Conservation (phyloP, 169 alveolate species). For the Plasmodium berghei region DNA sequence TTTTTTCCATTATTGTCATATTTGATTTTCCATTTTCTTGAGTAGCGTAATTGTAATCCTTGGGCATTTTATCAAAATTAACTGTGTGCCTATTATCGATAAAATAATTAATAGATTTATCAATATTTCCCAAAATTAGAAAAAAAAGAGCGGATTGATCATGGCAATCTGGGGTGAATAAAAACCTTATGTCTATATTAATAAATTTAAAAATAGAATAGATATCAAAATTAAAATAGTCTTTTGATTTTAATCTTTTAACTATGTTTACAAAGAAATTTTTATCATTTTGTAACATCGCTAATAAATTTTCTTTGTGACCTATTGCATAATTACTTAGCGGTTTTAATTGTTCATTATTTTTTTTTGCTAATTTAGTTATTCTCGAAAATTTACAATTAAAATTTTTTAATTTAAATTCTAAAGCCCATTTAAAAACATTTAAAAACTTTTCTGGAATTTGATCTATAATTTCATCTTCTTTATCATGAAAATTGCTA, state of each 20-base stretch:
- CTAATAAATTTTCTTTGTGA: constrained; percentile 67
- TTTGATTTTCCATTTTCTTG: neutral
- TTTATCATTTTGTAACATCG: constrained; percentile 71
- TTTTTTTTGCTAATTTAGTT: constrained; percentile 62
- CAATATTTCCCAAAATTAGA: constrained; percentile 64
- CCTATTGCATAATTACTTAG: constrained; percentile 72
- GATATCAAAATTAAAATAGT: constrained; percentile 73
- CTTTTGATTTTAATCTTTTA: constrained; percentile 64
- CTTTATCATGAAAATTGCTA: constrained; percentile 32
- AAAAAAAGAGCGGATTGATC: constrained; percentile 62
- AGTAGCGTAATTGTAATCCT: neutral
- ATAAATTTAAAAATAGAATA: constrained; percentile 67
- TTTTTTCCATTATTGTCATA: constrained; percentile 16
- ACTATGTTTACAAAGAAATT: constrained; percentile 55
- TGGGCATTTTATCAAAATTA: constrained; percentile 26
- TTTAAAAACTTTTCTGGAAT: constrained; percentile 57
- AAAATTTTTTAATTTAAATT: constrained; percentile 57
- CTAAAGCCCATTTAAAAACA: constrained; percentile 76
- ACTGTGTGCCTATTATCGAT: constrained; percentile 26
- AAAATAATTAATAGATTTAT: constrained; percentile 46
- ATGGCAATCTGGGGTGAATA: constrained; percentile 55
- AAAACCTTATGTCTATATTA: constrained; percentile 52
- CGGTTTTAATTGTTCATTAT: constrained; percentile 44
- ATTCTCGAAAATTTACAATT: constrained; percentile 70
- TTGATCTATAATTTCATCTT: constrained; percentile 35